Evolutionary conservation across 768 basidiomycete genomes (phyloP).

Genomic region (Suillus brevipes): DNA sequence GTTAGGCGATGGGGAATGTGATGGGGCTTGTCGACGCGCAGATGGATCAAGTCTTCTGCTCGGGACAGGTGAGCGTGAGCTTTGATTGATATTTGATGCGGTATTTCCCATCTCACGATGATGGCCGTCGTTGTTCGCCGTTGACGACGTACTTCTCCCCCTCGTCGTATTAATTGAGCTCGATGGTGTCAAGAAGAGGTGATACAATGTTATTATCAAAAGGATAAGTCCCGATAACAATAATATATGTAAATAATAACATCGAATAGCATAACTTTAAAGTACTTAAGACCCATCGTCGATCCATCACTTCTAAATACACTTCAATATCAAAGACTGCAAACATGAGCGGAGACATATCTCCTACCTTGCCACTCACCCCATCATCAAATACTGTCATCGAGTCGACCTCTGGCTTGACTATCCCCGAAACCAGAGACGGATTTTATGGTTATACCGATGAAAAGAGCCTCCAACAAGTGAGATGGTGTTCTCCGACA

Average conservation of each 20-base stretch:
- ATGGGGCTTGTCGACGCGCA: slow-evolving; percentile 17
- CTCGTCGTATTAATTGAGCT: slow-evolving; percentile 23
- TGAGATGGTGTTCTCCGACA: slow-evolving; percentile 36
- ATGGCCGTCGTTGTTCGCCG: slow-evolving; percentile 20
- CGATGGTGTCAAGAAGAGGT: slow-evolving; percentile 35
- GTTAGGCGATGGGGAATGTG: slow-evolving; percentile 42
- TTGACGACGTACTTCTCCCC: slow-evolving; percentile 16
- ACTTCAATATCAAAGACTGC: neutral
- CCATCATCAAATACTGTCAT: slow-evolving; percentile 6
- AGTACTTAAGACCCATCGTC: neutral
- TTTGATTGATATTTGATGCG: slow-evolving; percentile 31
- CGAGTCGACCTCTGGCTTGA: slow-evolving; percentile 32
- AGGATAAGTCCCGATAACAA: slow-evolving; percentile 3
- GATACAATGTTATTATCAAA: slow-evolving; percentile 16
- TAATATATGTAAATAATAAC: slow-evolving; percentile 5
- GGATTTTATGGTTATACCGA: slow-evolving; percentile 81
- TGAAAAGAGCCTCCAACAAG: slow-evolving; percentile 75
- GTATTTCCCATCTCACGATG: slow-evolving; percentile 34
- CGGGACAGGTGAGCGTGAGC: slow-evolving; percentile 26
- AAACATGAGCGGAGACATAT: slow-evolving; percentile 8
- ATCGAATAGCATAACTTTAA: slow-evolving; percentile 3
- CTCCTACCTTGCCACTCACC: neutral
- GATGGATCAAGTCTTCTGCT: slow-evolving; percentile 28
- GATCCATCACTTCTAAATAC: neutral
- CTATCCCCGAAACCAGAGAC: slow-evolving; percentile 55